Conservation (phyloP, 140 eudicot genomes). For the Ambrosia hybrid region DNA sequence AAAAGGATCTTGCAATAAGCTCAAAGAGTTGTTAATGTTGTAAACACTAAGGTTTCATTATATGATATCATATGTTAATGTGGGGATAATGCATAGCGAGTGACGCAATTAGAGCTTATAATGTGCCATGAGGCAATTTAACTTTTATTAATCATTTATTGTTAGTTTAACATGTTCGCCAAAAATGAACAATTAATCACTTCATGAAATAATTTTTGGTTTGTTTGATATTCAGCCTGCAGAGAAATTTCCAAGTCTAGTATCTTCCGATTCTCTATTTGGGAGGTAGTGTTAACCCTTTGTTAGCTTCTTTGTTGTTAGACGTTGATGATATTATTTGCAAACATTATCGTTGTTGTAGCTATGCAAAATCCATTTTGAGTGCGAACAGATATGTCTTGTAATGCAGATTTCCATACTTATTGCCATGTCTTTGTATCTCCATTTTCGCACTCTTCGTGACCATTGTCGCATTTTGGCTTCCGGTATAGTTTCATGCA, state of each 20-base stretch:
- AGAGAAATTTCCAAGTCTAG: conserved; percentile 52
- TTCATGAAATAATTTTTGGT: not conserved
- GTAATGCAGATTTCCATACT: conserved; percentile 82
- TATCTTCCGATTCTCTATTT: conserved; percentile 39
- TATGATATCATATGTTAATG: not conserved
- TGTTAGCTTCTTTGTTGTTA: not conserved
- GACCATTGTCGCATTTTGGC: conserved; percentile 41
- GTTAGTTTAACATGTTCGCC: not conserved
- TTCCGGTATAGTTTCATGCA: conserved; percentile 43
- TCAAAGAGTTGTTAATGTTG: not conserved
- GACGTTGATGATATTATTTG: not conserved
- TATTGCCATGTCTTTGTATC: conserved; percentile 74
- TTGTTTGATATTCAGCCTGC: conserved; percentile 65
- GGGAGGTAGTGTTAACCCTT: conserved; percentile 36
- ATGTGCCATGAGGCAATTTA: not conserved
- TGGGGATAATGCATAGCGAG: not conserved
- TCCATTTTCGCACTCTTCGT: conserved; percentile 54
- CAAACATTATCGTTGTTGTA: not conserved
- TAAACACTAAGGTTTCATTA: too few relatives aligned
- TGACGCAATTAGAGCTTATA: not conserved
- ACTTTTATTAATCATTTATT: not conserved
- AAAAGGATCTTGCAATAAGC: not conserved
- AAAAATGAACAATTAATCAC: not conserved
- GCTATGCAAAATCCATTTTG: conserved; percentile 8
- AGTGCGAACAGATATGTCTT: conserved; percentile 14